These are phyloP conservation scores for Neonectria hederae DNA, from an alignment of 2,329 filamentous ascomycete genomes.

Conservation along the genomic window DNA sequence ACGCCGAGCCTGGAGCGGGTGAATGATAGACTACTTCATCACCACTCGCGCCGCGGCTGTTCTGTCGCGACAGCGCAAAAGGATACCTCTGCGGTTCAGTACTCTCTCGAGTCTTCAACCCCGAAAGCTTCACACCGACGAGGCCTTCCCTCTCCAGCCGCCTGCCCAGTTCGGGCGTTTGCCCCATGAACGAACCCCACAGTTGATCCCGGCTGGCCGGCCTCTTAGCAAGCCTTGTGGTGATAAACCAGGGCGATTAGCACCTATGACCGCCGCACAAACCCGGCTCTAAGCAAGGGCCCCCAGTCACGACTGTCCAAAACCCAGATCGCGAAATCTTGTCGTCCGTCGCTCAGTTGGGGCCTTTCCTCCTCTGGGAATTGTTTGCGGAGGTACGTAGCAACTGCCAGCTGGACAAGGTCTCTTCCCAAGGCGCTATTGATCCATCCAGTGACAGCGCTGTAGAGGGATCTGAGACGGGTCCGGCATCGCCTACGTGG, in stretches of 20 bases:
- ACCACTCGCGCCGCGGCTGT: background rate
- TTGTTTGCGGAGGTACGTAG: slow-evolving; percentile 13
- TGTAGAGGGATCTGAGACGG: slow-evolving; percentile 12
- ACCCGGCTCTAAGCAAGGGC: slow-evolving; percentile 35
- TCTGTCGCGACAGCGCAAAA: background rate
- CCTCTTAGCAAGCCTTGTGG: slow-evolving; percentile 28
- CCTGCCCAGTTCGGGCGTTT: slow-evolving; percentile 20
- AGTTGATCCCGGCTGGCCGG: slow-evolving; percentile 12
- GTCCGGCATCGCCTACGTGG: slow-evolving; percentile 30
- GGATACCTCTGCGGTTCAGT: background rate
- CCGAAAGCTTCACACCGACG: slow-evolving; percentile 16
- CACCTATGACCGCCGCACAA: slow-evolving; percentile 39
- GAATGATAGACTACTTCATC: no score
- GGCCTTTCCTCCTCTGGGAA: slow-evolving; percentile 15
- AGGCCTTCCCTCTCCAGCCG: slow-evolving; percentile 13
- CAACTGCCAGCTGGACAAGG: slow-evolving; percentile 18
- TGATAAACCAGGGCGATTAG: slow-evolving; percentile 39
- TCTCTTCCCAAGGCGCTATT: slow-evolving; percentile 6
- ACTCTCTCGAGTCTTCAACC: background rate
- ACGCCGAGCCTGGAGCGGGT: background rate
- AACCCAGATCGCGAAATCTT: slow-evolving; percentile 34
- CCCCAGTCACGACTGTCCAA: slow-evolving; percentile 26
- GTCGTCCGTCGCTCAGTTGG: slow-evolving; percentile 25
- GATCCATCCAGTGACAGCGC: slow-evolving; percentile 5
- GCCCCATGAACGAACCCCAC: slow-evolving; percentile 29